phyloP scores from a whole-genome alignment of 2,329 filamentous ascomycete genomes.

The Hypoxylon sp. region DNA sequence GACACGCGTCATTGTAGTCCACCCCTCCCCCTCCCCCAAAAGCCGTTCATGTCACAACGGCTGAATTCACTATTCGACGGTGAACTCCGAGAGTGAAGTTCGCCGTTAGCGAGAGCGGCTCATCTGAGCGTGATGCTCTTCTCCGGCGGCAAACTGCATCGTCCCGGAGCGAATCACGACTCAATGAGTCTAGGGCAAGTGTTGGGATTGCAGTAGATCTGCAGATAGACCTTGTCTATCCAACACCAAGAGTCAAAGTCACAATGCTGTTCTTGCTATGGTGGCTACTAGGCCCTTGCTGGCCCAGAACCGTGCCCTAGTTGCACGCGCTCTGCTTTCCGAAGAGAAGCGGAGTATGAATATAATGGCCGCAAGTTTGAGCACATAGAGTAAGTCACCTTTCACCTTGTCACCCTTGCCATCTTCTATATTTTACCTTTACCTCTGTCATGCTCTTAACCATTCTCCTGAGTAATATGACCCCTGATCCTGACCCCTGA shows the following conservation, averaged over 20 bases:
- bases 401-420: not conserved
- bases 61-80: not conserved
- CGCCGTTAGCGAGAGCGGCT: too few relatives aligned
- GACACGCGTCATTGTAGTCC: not conserved
- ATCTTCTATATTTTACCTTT: not conserved
- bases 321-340: constrained; percentile 69
- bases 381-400: constrained; percentile 31
- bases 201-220: too few relatives aligned
- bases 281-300: constrained; percentile 23
- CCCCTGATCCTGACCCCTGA: not conserved
- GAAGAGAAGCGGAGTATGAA: constrained; percentile 66
- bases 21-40: constrained; percentile 1
- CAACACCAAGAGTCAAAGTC: constrained; percentile 20
- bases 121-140: too few relatives aligned
- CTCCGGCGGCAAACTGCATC: constrained; percentile 26
- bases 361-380: constrained; percentile 63
- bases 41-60: not conserved
- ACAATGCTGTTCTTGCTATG: constrained; percentile 17
- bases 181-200: not conserved
- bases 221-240: too few relatives aligned
- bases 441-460: not conserved
- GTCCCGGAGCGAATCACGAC: constrained; percentile 2
- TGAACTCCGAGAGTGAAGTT: not conserved
- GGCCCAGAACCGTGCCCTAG: constrained; percentile 72
- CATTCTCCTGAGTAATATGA: not conserved